Percentiles rank a stretch among this genome's conserved stretches.
phyloP scores from a whole-genome alignment of 805 yeast species.

The Danielia oregonensis region DNA sequence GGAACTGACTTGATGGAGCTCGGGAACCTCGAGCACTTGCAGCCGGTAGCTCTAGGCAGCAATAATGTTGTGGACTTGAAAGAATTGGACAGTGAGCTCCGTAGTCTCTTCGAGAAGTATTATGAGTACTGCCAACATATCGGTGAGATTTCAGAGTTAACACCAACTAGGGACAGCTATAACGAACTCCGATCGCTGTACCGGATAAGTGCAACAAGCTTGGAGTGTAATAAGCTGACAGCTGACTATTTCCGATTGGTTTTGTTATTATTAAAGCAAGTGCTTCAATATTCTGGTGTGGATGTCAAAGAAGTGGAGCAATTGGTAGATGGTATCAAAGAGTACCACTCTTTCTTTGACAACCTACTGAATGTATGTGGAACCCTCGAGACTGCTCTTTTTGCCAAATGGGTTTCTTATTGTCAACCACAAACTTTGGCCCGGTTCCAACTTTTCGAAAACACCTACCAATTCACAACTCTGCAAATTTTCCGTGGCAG shows the following conservation, averaged over 20 bases:
- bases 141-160: not conserved
- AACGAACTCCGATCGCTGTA: not conserved
- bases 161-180: too few relatives aligned
- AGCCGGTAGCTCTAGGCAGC: too few relatives aligned
- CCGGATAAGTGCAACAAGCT: not conserved
- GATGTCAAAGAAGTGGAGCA: not conserved
- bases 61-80: too few relatives aligned
- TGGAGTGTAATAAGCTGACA: not conserved
- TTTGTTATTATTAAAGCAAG: not conserved
- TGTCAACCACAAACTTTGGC: slow-evolving; percentile 9
- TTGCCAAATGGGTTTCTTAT: slow-evolving; percentile 16
- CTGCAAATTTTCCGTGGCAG: slow-evolving; percentile 9
- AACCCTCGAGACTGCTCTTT: slow-evolving; percentile 7
- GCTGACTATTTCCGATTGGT: not conserved
- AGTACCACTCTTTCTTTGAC: not conserved
- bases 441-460: slow-evolving; percentile 18
- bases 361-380: not conserved
- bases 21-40: not conserved
- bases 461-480: slow-evolving; percentile 10
- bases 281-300: not conserved
- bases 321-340: not conserved
- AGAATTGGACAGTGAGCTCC: not conserved
- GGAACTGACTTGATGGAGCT: not conserved
- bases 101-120: not conserved
- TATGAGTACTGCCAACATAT: not conserved